Evolutionary conservation across 2,329 filamentous ascomycete genomes (phyloP), one percentile per base, ranked within the genome.

Genomic region (Aureobasidium sp.): DNA sequence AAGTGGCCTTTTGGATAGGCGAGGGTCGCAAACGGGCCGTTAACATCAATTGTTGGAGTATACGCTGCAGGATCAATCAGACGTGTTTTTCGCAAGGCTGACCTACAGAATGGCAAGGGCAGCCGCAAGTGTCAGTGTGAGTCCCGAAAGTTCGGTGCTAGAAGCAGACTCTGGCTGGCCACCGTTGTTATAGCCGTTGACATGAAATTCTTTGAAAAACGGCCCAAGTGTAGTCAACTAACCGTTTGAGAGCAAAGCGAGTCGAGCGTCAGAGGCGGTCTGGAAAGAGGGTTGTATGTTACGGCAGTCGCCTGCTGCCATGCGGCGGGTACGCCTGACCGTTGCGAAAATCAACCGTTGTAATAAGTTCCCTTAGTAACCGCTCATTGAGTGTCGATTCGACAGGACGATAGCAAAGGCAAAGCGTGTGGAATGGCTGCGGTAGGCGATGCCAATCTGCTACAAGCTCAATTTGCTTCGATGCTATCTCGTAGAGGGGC

Each of bases 161-260:
- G 35, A n/a, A 31, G 54, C 19, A 59, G 47, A 44, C n/a, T n/a
- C n/a, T n/a, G n/a, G 27, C 24, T 27, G 27, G 37, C 11, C 47
- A 37, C 57, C 57, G 47, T 60, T 60, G 47, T 35, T 52, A 60
- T 60, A 60, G 45, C 35, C 57, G 57, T 60, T 60, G 47, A 45
- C 57, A 60, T 27, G 39, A 24, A 60, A 40, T 60, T 49, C 57
- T 60, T 5, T 14, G 14, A 24, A 40, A 60, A 49, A 35, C 24
- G 57, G 42, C 22, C 15, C 31, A 45, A 40, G 57, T 49, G 45
- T 45, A 33, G 35, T 49, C 56, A 60, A 60, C 56, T n/a, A 2
- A 60, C 24, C 57, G 45, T 40, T 40, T 33, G 45, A 14, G 15
- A 33, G 15, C 9, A 27, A 58, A 29, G 24, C 42, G 44, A 48